Evolutionary conservation across 2,329 filamentous ascomycete genomes (phyloP).

Genomic region (Aspergillus alliaceus): DNA sequence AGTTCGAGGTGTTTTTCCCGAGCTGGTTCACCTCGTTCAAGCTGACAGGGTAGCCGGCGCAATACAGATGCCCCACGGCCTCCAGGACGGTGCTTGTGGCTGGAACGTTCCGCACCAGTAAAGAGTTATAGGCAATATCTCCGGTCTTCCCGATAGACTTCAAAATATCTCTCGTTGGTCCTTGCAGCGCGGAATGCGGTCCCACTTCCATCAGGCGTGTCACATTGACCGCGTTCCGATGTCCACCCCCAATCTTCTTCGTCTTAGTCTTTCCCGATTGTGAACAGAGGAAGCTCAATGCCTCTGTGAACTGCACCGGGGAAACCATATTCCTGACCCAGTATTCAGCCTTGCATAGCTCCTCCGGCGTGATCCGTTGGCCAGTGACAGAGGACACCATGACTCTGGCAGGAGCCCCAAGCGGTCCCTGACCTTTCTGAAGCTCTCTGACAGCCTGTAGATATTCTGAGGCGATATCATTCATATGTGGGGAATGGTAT

Average conservation of each 20-base stretch:
- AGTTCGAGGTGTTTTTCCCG: too few relatives aligned
- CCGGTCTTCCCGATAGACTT: background rate
- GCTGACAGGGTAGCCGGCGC: background rate
- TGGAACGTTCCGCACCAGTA: background rate
- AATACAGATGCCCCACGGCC: background rate
- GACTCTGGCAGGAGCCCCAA: too few relatives aligned
- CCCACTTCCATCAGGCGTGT: constrained; percentile 15
- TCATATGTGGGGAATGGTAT: background rate
- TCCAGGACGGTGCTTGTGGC: background rate
- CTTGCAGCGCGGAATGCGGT: constrained; percentile 18
- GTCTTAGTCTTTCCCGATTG: background rate
- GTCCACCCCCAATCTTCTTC: too few relatives aligned
- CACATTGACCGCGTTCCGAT: too few relatives aligned
- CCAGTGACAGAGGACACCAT: constrained; percentile 23
- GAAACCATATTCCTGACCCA: constrained; percentile 21
- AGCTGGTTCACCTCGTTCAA: background rate
- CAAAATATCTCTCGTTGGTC: constrained; percentile 14
- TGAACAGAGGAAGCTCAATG: background rate
- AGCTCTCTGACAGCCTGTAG: background rate
- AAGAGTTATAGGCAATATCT: background rate
- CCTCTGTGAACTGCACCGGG: constrained; percentile 15
- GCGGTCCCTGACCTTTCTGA: too few relatives aligned
- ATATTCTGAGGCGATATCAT: background rate
- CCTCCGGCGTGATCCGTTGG: background rate
- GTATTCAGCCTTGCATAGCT: constrained; percentile 9